Evolutionary conservation across 2,329 filamentous ascomycete genomes (phyloP).

Genomic region (Pyricularia pennisetigena): DNA sequence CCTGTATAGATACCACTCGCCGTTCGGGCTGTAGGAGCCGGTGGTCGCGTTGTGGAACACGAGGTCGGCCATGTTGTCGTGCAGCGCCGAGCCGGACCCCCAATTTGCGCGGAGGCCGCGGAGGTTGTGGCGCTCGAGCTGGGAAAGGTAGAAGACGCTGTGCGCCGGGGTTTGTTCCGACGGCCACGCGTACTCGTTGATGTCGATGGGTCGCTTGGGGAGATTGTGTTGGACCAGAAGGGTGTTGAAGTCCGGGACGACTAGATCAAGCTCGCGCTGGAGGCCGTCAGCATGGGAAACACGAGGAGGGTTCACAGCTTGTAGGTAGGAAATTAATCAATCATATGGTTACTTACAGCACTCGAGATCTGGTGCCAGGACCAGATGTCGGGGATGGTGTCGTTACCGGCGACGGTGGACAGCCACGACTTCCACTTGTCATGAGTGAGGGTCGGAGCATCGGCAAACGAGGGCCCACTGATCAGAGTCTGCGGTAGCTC

Average conservation of each 20-base stretch:
- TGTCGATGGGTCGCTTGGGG: constrained; percentile 25
- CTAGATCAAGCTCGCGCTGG: constrained; percentile 22
- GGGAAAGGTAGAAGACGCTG: constrained; percentile 33
- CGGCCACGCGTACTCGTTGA: constrained; percentile 36
- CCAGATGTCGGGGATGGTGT: constrained; percentile 30
- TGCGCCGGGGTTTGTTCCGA: constrained; percentile 29
- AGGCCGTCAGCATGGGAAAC: neutral
- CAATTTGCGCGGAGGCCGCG: constrained; percentile 34
- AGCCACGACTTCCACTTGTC: constrained; percentile 31
- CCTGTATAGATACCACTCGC: neutral
- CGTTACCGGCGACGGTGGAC: constrained; percentile 21
- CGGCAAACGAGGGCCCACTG: constrained; percentile 27
- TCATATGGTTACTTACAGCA: neutral
- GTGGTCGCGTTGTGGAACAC: constrained; percentile 11
- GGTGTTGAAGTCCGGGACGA: constrained; percentile 15
- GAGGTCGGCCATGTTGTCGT: constrained; percentile 33
- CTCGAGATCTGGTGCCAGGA: constrained; percentile 23
- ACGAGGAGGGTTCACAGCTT: neutral
- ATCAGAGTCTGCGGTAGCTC: constrained; percentile 14
- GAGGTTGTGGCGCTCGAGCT: constrained; percentile 32
- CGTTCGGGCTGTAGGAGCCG: neutral
- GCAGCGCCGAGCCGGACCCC: constrained; percentile 26
- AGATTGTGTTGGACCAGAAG: constrained; percentile 19
- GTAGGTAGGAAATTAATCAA: neutral
- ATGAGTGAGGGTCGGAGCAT: constrained; percentile 19